Evolutionary conservation across 139 green algal genomes (phyloP), one percentile per base, ranked within the genome.

Genomic region (Coelastrella sp.): DNA sequence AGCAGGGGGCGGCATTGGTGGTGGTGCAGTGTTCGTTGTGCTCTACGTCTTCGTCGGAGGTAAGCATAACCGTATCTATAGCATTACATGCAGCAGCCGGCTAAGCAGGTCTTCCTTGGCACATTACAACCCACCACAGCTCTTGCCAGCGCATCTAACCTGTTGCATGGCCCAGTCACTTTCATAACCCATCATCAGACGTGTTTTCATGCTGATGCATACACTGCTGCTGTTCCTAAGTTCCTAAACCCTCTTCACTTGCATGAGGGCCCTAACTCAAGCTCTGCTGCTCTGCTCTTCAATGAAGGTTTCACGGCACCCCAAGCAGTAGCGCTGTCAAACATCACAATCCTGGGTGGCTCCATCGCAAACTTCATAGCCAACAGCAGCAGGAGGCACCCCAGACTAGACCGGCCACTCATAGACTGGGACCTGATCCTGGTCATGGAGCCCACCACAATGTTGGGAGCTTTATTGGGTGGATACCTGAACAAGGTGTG

Each of bases 381-480:
- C 92, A 97, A 97, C 87, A 73, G 89, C 7, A 66, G 60, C 11
- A 89, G 93, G 17, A 77, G 80, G 8, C 94, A 97, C 88, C 89
- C 92, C 4, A 74, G 87, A 4, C n/a, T 84, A 7, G 17, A 83
- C 11, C 14, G 57, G 22, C 93, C 93, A 1, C 91, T 97, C 20
- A 95, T 97, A 47, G 93, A 96, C 78, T 96, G 95, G 95, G 91
- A 95, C 85, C 79, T 97, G 7, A 96, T 96, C n/a, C 71, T 97
- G 11, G 91, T 96, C 7, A 96, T 97, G 95, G 95, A 97, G 86
- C 95, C 95, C 1, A 84, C 82, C 32, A 97, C 94, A 11, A 96
- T 97, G 11, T 79, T 97, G 14, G 95, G 95, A 0, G 93, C 95
- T 3, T 23, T 96, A 2, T 17, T 94, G 16, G 95, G 95, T 5